Evolutionary conservation across 352 stramenopile genomes (phyloP), one percentile per base, ranked within the genome.

Genomic region (Pythium monospermum): DNA sequence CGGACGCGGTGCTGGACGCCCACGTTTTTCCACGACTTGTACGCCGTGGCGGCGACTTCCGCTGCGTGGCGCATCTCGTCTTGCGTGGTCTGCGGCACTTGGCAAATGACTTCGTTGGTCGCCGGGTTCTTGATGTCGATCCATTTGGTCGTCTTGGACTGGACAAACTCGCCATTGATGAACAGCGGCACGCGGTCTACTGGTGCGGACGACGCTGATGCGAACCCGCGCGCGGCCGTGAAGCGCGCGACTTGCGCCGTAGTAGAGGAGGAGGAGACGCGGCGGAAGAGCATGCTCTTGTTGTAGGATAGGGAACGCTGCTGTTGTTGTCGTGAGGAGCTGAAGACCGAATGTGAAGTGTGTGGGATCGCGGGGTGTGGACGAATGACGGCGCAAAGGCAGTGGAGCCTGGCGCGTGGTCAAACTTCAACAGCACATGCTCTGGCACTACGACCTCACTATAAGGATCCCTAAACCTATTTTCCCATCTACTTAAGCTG

Each of bases 1-100:
- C 93, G 85, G 68, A 96, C 83, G 32, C 95, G 82, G 54, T 96
- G 87, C 71, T 98, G 91, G 32, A 98, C 76, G 28, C 96, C 87
- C 36, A 97, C 90, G 25, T 94, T 78, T 53, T 84, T 89, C 96
- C 96, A 99, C 21, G 76, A 83, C 53, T 87, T 84, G 74, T 96
- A 98, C 13, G 95, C 95, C 22, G 76, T 65, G 1, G 77, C 69
- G 18, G 87, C 83, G 8, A 75, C 67, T 18, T 79, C 67, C 1
- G 95, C 82, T 30, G 96, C 91, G 49, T 73, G 54, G 32, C 87
- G 61, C 68, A 98, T 93, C 70, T 96, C 92, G 22, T 76, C 78
- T 22, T 72, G 68, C 26, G 88, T 97, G 30, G 85, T 83, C 59
- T 96, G 67, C 23, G 93, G 90, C 26, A 97, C 87, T 31, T 73